Percentiles rank a stretch among this genome's conserved stretches.
phyloP scores from a whole-genome alignment of 202 grass and related monocot species.

The Setaria italica region DNA sequence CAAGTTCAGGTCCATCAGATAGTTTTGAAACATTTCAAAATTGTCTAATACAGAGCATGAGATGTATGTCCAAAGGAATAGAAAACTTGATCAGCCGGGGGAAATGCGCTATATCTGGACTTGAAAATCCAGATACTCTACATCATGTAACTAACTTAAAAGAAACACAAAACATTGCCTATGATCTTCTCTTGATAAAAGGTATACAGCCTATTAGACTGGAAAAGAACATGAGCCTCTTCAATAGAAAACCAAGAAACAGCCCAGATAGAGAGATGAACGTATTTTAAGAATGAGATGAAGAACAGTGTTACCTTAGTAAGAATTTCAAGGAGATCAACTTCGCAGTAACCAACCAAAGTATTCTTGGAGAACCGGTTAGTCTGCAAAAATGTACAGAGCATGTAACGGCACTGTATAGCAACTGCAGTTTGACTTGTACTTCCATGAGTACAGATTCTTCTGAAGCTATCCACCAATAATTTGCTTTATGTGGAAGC shows the following conservation, averaged over 20 bases:
- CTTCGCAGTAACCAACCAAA: constrained; percentile 95
- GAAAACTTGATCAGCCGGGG: background rate
- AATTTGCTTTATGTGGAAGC: constrained; percentile 6
- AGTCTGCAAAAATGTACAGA: constrained; percentile 57
- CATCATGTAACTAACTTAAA: background rate
- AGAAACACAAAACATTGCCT: background rate
- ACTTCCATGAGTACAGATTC: constrained; percentile 17
- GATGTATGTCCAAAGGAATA: constrained; percentile 4
- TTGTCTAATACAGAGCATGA: background rate
- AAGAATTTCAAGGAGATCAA: constrained; percentile 86
- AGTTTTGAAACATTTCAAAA: background rate
- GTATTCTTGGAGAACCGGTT: constrained; percentile 93
- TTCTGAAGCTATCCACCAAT: background rate
- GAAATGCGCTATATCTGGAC: background rate
- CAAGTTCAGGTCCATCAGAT: constrained; percentile 27
- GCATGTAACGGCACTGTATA: constrained; percentile 31
- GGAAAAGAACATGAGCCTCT: background rate
- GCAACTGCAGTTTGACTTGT: background rate
- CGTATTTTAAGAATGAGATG: background rate
- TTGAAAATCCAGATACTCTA: constrained; percentile 21
- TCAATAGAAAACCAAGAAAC: background rate
- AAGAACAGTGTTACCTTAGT: constrained; percentile 61
- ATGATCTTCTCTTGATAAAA: background rate
- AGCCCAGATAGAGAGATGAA: background rate
- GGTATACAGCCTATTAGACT: background rate